Evolutionary conservation across 1,284 basidiomycete species (phyloP), one percentile per base, ranked within the genome.

Genomic region (Cutaneotrichosporon sp.): DNA sequence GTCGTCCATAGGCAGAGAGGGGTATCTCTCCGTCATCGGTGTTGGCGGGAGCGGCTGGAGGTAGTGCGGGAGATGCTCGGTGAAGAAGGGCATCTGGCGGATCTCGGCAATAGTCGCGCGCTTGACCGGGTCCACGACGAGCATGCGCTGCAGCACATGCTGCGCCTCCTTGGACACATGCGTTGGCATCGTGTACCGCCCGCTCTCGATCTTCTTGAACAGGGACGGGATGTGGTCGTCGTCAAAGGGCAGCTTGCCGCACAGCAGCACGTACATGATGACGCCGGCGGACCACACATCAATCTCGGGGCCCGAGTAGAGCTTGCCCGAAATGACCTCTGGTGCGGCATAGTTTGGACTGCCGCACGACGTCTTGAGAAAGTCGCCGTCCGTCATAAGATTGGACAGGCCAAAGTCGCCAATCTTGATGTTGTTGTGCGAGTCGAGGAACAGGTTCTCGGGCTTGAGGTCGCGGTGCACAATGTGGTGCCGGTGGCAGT

Each of bases 241-340:
- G 81, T 97, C 94, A 75, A 97, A 97, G 1, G 94, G 94, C 45
- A 97, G 83, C 55, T 90, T 83, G 13, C 94, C 94, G 72, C 90
- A 94, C 7, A 97, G 84, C 87, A 97, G 92, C 55, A 97, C 94
- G 80, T 93, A 97, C 59, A 97, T 84, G 70, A 97, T 97, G 34
- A 97, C 93, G 0, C 94, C 94, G 61, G 91, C 91, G 70, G 90
- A 92, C 94, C 94, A 97, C n/a, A 97, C 92, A 71, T 97, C 94
- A 70, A 97, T 95, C 78, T 95, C 94, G 0, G 94, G 93, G 0
- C 94, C 94, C 1, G 92, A 92, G 75, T 97, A 97, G 9, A 95
- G 83, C 62, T 91, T 91, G 16, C 93, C 93, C 24, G 89, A 86
- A 70, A 97, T 95, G 70, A 97, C 94, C 74, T 97, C 94, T 2